phyloP scores from a whole-genome alignment of 2,329 filamentous ascomycete species.

The Xylariaceae sp. region DNA sequence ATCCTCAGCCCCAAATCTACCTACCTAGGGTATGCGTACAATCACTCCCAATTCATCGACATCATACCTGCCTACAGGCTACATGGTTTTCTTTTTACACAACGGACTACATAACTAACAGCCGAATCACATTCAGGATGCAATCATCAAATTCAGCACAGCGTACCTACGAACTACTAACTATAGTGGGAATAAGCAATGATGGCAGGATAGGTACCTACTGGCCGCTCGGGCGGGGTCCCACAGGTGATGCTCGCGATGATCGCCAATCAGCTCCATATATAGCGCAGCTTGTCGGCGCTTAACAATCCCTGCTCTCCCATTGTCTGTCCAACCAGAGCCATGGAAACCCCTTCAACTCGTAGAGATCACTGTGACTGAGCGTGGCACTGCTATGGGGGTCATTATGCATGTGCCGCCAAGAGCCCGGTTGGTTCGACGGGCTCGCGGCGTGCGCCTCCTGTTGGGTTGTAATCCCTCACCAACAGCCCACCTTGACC shows the following conservation, averaged over 20 bases:
- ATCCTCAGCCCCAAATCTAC: not conserved
- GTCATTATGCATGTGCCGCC: conserved; percentile 37
- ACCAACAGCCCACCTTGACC: conserved; percentile 30
- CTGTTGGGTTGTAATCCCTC: conserved; percentile 8
- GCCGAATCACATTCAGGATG: no score
- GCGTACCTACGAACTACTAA: no score
- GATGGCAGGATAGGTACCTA: not conserved
- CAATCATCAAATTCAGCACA: no score
- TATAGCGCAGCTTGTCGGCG: conserved; percentile 27
- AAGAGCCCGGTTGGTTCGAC: conserved; percentile 33
- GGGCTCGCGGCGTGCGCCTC: conserved; percentile 36
- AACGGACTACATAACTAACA: no score
- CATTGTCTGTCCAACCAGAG: conserved; percentile 33
- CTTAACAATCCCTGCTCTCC: conserved; percentile 31
- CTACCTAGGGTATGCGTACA: no score
- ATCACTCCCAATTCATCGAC: no score
- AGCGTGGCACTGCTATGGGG: conserved; percentile 37
- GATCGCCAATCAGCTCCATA: conserved; percentile 30
- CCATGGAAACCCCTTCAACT: conserved; percentile 20
- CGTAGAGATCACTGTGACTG: conserved; percentile 23
- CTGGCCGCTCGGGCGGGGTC: conserved; percentile 26
- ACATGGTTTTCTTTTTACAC: no score
- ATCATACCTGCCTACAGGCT: no score
- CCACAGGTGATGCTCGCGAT: conserved; percentile 20
- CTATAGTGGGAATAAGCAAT: not conserved